phyloP scores from a whole-genome alignment of 805 yeast genomes.

The Teunomyces kruisii region DNA sequence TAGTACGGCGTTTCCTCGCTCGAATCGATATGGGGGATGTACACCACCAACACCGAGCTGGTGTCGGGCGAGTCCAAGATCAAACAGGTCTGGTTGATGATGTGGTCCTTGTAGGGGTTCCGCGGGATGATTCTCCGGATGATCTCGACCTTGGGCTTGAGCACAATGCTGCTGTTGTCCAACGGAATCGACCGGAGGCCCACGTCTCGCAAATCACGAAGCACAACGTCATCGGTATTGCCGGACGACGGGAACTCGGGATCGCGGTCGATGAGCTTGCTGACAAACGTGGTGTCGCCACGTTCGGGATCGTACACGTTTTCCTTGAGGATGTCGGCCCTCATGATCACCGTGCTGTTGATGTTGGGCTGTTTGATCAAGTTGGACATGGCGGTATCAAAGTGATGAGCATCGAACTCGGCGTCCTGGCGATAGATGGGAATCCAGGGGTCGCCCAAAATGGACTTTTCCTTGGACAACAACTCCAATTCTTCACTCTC shows the following conservation, averaged over 20 bases:
- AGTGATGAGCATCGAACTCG: constrained; percentile 55
- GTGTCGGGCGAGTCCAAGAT: constrained; percentile 29
- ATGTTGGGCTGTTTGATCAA: constrained; percentile 82
- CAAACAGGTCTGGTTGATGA: constrained; percentile 83
- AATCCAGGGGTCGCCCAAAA: constrained; percentile 62
- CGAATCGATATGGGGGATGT: constrained; percentile 69
- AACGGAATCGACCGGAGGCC: constrained; percentile 31
- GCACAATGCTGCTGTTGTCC: constrained; percentile 15
- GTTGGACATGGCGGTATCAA: constrained; percentile 74
- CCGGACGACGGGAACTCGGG: constrained; percentile 36
- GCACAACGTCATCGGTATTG: constrained; percentile 16
- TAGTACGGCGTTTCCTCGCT: constrained; percentile 77
- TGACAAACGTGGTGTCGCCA: constrained; percentile 26
- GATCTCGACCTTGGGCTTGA: constrained; percentile 46
- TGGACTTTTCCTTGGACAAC: constrained; percentile 28
- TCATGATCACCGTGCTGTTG: constrained; percentile 84
- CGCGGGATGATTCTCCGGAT: constrained; percentile 91
- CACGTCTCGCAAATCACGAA: constrained; percentile 35
- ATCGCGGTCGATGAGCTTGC: constrained; percentile 22
- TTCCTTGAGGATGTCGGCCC: constrained; percentile 78
- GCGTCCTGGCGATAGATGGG: constrained; percentile 52
- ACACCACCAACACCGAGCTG: constrained; percentile 58
- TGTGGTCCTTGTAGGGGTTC: constrained; percentile 80
- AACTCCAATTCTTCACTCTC: constrained; percentile 2
- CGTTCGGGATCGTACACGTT: constrained; percentile 38